phyloP scores from a whole-genome alignment of 1,284 basidiomycete species.

The Malassezia dermatis region DNA sequence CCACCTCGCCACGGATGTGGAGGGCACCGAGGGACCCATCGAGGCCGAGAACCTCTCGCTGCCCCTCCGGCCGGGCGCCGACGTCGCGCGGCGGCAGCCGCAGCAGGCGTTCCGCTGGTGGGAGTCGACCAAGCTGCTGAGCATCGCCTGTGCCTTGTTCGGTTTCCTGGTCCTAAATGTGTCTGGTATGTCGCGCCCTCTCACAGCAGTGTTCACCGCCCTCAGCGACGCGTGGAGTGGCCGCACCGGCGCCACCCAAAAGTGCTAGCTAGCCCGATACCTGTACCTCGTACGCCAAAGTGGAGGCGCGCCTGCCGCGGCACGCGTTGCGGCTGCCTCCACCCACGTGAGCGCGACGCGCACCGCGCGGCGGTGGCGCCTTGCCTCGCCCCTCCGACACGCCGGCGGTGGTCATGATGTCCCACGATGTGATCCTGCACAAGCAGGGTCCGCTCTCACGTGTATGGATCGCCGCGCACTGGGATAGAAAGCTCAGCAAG shows the following conservation, averaged over 20 bases:
- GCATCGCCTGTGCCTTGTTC: slow-evolving; percentile 38
- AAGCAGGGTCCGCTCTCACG: slow-evolving; percentile 85
- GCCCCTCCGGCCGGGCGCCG: slow-evolving; percentile 40
- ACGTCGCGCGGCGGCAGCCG: slow-evolving; percentile 19
- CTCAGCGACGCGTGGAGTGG: slow-evolving; percentile 8
- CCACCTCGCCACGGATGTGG: slow-evolving; percentile 18
- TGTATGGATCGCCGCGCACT: slow-evolving; percentile 97
- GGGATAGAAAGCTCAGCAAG: slow-evolving; percentile 94
- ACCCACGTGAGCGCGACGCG: neutral
- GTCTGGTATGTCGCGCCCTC: slow-evolving; percentile 1
- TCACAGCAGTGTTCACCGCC: slow-evolving; percentile 6
- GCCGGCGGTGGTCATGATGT: slow-evolving; percentile 56
- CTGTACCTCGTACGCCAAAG: neutral
- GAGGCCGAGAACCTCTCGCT: slow-evolving; percentile 38
- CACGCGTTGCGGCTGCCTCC: neutral
- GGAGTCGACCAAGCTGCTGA: slow-evolving; percentile 39
- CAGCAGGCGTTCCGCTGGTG: slow-evolving; percentile 35
- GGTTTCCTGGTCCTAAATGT: slow-evolving; percentile 38
- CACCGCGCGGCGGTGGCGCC: neutral
- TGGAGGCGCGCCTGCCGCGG: slow-evolving; percentile 2
- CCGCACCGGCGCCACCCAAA: slow-evolving; percentile 7
- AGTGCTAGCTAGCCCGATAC: slow-evolving; percentile 7
- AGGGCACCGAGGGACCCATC: slow-evolving; percentile 22
- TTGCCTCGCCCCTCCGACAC: neutral
- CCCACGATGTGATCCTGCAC: slow-evolving; percentile 81